Conservation (phyloP, 768 basidiomycete genomes). For the Trametes cubensis region DNA sequence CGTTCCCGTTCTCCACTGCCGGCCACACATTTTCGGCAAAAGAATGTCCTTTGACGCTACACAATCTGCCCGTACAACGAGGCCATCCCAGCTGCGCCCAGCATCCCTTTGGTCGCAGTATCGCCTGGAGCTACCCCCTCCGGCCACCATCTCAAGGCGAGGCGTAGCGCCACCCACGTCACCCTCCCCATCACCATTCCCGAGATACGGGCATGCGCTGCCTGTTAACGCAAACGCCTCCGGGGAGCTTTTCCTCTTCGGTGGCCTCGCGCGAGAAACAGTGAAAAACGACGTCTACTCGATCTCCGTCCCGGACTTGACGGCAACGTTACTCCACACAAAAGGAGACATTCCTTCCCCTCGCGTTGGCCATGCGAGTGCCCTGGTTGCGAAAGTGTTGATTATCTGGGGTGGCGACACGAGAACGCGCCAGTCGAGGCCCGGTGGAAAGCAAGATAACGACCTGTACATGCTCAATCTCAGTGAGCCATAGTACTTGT, state of each 20-base stretch:
- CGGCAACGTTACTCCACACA: conserved; percentile 83
- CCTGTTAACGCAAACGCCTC: conserved; percentile 72
- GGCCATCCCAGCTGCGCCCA: conserved; percentile 49
- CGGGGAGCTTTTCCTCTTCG: conserved; percentile 95
- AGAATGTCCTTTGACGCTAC: conserved; percentile 88
- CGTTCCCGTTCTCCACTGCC: conserved; percentile 28
- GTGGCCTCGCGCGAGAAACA: conserved; percentile 89
- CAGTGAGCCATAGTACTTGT: conserved; percentile 52
- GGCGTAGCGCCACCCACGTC: conserved; percentile 61
- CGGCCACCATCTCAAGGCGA: conserved; percentile 65
- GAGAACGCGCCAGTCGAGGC: conserved; percentile 66
- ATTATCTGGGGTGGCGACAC: conserved; percentile 99
- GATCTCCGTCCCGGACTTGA: conserved; percentile 78
- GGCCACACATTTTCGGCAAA: conserved; percentile 69
- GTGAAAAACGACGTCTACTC: conserved; percentile 92
- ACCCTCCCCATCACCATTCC: conserved; percentile 88
- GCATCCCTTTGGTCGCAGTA: conserved; percentile 86
- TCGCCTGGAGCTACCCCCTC: conserved; percentile 69
- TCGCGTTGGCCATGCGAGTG: conserved; percentile 95
- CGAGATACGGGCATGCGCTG: conserved; percentile 93
- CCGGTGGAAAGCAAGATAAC: conserved; percentile 84
- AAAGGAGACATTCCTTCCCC: conserved; percentile 86
- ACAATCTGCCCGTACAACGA: conserved; percentile 35
- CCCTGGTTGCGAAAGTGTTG: conserved; percentile 92
- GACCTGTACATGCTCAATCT: conserved; percentile 92